Percentiles rank a stretch among this genome's conserved stretches.
These are phyloP conservation scores for Cylindricascospora bacillispora DNA, from an alignment of 1,139 yeast genomes.

Conservation along the genomic window DNA sequence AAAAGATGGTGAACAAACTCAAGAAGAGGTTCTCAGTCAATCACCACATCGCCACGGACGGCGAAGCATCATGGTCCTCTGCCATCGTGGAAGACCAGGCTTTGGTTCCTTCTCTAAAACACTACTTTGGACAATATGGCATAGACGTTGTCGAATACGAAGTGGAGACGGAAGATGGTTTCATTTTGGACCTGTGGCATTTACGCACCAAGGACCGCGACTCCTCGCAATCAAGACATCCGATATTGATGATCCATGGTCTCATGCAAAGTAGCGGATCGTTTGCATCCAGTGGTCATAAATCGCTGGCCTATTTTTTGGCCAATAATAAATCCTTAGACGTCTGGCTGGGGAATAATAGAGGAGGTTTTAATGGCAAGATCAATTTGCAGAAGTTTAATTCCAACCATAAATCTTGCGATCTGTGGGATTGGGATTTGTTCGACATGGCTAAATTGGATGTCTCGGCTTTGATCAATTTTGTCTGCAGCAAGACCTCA, in stretches of 20 bases:
- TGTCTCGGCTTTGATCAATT: constrained; percentile 56
- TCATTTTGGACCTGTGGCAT: constrained; percentile 49
- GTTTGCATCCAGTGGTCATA: constrained; percentile 61
- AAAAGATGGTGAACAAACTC: too few species aligned
- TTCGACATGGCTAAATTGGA: constrained; percentile 68
- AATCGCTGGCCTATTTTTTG: constrained; percentile 60
- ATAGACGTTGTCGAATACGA: constrained; percentile 46
- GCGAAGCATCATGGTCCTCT: neutral
- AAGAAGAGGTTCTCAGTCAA: too few species aligned
- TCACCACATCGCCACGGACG: too few species aligned
- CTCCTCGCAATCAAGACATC: constrained; percentile 28
- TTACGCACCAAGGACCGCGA: constrained; percentile 28
- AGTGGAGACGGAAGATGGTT: constrained; percentile 74
- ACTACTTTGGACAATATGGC: constrained; percentile 52
- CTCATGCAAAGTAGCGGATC: constrained; percentile 79
- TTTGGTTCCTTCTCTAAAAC: constrained; percentile 40
- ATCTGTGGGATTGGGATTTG: constrained; percentile 79
- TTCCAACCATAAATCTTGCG: constrained; percentile 30
- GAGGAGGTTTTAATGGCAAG: constrained; percentile 68
- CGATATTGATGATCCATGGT: constrained; percentile 74
- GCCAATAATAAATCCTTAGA: constrained; percentile 50
- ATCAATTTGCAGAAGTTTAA: constrained; percentile 32
- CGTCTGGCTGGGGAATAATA: constrained; percentile 88
- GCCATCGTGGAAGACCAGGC: constrained; percentile 25
- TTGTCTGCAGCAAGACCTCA: constrained; percentile 35